Evolutionary conservation across 2,329 filamentous ascomycete genomes (phyloP).

Genomic region (Leptosphaerulina australis): DNA sequence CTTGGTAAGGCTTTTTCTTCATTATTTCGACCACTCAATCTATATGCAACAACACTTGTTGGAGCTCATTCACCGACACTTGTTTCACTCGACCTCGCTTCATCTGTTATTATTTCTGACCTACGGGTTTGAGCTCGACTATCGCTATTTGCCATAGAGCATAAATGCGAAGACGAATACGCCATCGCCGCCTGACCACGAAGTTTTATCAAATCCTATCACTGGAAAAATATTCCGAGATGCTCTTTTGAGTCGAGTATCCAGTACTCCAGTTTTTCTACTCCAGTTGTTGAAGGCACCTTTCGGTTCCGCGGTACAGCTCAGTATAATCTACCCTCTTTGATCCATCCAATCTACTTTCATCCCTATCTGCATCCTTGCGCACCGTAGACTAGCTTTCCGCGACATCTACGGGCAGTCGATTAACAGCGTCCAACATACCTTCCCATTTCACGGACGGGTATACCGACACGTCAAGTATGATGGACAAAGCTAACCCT

Average conservation of each 20-base stretch:
- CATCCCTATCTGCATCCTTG: no score
- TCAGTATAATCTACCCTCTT: no score
- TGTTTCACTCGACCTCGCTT: background rate
- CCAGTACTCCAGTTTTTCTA: conserved; percentile 24
- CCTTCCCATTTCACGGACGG: no score
- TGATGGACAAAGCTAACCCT: no score
- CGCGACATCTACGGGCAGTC: no score
- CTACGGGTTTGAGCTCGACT: background rate
- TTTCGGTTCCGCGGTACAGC: conserved; percentile 27
- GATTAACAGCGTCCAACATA: no score
- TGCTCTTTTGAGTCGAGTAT: conserved; percentile 32
- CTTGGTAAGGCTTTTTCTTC: background rate
- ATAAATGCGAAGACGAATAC: conserved; percentile 31
- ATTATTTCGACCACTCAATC: background rate
- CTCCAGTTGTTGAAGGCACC: conserved; percentile 9
- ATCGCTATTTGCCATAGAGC: conserved; percentile 24
- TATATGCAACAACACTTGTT: background rate
- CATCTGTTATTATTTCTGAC: background rate
- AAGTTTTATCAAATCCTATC: background rate
- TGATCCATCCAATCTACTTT: background rate
- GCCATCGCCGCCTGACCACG: background rate
- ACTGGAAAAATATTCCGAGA: conserved; percentile 46
- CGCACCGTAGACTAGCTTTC: no score
- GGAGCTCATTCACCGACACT: background rate
- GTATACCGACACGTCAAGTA: no score